Evolutionary conservation across 495 filamentous ascomycete genomes (phyloP), one percentile per base, ranked within the genome.

Genomic region (Annulohypoxylon stygium): DNA sequence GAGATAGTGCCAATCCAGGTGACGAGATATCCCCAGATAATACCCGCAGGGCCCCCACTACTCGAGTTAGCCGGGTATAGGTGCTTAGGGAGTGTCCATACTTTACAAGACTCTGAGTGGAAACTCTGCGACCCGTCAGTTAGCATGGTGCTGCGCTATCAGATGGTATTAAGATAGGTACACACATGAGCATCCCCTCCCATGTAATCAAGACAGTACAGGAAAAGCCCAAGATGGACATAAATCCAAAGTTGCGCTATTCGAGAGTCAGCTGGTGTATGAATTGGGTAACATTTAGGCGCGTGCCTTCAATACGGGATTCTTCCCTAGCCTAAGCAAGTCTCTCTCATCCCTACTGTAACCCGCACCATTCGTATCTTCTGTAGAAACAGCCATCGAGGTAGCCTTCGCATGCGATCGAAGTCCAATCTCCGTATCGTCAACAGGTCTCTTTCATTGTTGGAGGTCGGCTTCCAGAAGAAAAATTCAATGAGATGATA

Each of bases 121-220:
- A 64, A 34, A 64, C 33, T 0, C 60, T 63, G 14, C 6, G n/a
- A 11, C 33, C 1, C 18, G 60, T 51, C n/a, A 63, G 45, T 30
- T 20, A 26, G 30, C 50, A 54, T 14, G 11, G 11, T 14, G 8
- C 23, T 3, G 20, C 1, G 50, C 30, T 2, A 30, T 10, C 30
- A 10, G 4, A 30, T 11, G 23, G 50, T 6, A 14, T 54, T 5
- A 11, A 3, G 25, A 30, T 33, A 3, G 25, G 11, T 33, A 51
- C 60, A 23, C 9, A 63, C 50, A 48, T 48, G n/a, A 66, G n/a
- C 10, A 39, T 47, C 53, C 76, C 82, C 58, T 86, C 83, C 83
- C 82, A 85, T 3, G 84, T 84, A 2, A 77, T 74, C 62, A 85
- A 67, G 23, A 83, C 80, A 0, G 81, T 83, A 47, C 79, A 83